phyloP scores from a whole-genome alignment of 2,329 filamentous ascomycete genomes.

The Aspergillus sp. region DNA sequence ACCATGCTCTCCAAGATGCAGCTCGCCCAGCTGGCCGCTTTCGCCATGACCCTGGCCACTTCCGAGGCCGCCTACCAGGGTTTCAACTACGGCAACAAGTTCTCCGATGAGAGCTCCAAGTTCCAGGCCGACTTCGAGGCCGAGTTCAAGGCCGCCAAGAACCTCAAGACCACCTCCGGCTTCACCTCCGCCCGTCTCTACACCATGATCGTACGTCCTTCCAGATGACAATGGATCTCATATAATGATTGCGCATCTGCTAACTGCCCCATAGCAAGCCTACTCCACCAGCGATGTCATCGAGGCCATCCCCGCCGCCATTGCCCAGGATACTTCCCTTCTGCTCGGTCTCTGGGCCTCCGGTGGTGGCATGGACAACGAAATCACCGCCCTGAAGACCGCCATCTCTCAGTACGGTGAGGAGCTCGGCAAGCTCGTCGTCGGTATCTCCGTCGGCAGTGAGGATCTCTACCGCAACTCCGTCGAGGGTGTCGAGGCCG shows the following conservation, averaged over 20 bases:
- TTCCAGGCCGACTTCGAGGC: conserved; percentile 46
- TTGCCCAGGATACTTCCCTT: conserved; percentile 74
- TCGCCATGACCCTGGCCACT: conserved; percentile 36
- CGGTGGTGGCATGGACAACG: conserved; percentile 69
- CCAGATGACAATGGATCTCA: not conserved
- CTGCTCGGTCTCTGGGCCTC: conserved; percentile 85
- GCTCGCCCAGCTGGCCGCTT: conserved; percentile 34
- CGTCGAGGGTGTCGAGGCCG: conserved; percentile 64
- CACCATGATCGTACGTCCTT: conserved; percentile 58
- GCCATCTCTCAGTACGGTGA: conserved; percentile 70
- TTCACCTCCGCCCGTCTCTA: conserved; percentile 56
- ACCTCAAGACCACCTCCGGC: conserved; percentile 35
- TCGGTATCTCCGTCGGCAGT: conserved; percentile 80
- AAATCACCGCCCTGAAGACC: conserved; percentile 69
- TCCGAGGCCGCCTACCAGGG: conserved; percentile 44
- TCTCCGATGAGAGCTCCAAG: conserved; percentile 44
- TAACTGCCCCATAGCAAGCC: conserved; percentile 27
- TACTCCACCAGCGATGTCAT: conserved; percentile 67
- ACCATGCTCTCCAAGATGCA: conserved; percentile 33
- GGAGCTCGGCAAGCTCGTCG: conserved; percentile 60
- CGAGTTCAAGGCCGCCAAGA: conserved; percentile 48
- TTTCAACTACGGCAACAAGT: conserved; percentile 52
- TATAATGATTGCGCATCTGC: not conserved
- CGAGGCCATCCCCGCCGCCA: conserved; percentile 77
- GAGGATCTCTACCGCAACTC: conserved; percentile 85